Evolutionary conservation across 768 basidiomycete species (phyloP).

Genomic region (Hemileccinum impolitum): DNA sequence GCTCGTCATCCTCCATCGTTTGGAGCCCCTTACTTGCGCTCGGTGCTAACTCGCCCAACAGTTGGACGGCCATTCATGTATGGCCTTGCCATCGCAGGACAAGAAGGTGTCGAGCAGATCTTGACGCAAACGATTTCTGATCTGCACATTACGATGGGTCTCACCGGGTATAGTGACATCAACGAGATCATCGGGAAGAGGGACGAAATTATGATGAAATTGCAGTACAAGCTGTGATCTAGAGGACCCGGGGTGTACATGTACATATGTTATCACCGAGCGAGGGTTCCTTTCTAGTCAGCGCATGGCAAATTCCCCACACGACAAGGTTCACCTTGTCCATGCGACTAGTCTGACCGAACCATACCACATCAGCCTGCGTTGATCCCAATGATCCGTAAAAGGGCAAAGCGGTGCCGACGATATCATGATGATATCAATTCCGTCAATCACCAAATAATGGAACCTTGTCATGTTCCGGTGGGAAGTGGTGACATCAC

Average conservation of each 20-base stretch:
- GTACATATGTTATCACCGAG: neutral
- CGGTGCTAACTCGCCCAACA: too few relatives aligned
- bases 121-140: constrained; percentile 66
- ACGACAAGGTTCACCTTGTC: too few relatives aligned
- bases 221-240: constrained; percentile 18
- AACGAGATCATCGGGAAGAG: constrained; percentile 60
- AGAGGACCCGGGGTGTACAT: neutral
- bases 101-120: constrained; percentile 74
- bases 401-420: too few relatives aligned
- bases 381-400: too few relatives aligned
- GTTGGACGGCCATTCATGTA: constrained; percentile 78
- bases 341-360: too few relatives aligned
- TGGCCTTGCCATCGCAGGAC: constrained; percentile 65
- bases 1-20: too few relatives aligned
- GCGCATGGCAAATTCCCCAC: too few relatives aligned
- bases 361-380: too few relatives aligned
- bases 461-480: neutral
- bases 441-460: too few relatives aligned
- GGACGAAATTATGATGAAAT: constrained; percentile 24
- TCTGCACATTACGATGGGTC: constrained; percentile 59
- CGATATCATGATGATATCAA: too few relatives aligned
- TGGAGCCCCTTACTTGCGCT: neutral
- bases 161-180: constrained; percentile 55
- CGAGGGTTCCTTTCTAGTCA: too few relatives aligned
- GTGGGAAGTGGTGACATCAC: neutral